Base-by-base conservation (phyloP, 306 rosid species). In the Geum urbanum region DNA sequence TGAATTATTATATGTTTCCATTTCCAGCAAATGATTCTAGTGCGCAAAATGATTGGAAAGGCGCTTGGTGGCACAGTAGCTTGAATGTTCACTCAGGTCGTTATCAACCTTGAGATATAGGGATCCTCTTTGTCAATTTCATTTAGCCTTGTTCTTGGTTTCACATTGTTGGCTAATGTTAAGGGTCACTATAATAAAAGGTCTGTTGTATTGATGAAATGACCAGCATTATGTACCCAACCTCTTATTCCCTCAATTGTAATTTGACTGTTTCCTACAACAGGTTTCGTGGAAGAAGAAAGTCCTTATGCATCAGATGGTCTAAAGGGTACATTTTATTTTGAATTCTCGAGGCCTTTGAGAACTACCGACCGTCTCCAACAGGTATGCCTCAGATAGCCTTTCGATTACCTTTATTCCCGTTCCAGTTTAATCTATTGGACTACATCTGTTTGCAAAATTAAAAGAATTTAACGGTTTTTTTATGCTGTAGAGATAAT, bases 31-130 rank as follows among this genome's bases (percentile, higher is more conserved):
- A 90, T 82, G 96, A 88, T 83, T 82, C 97, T 65, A 86, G 92
- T 68, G 91, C 92, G 9, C 88, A 90, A 72, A 94, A 94, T 76
- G 89, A 94, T 78, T 94, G 97, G 98, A 86, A 88, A 76, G 98
- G 98, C 11, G 90, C 96, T 72, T 94, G 98, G 98, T 90, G 96
- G 98, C 98, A 94, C 82, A 90, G 95, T 75, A 84, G 97, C 82
- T 86, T 94, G 39, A 63, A 79, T 48, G 82, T 83, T 67, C 90
- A 85, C 82, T 84, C 97, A 75, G 98, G 98, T 92, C 77, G 71
- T 22, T 83, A 72, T 50, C 46, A 58, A 6, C 43, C 41, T 58
- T 12, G 63, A 57, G 58, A n/a, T n/a, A n/a, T 51, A 16, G 20
- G 56, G 40, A 11, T 27, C 12, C 35, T 4, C 41, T 27, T 39